A percentile compares a stretch with the other conserved stretches of the same genome.
Evolutionary conservation across 2,329 filamentous ascomycete genomes (phyloP).

Genomic region (Colletotrichum graminicola): DNA sequence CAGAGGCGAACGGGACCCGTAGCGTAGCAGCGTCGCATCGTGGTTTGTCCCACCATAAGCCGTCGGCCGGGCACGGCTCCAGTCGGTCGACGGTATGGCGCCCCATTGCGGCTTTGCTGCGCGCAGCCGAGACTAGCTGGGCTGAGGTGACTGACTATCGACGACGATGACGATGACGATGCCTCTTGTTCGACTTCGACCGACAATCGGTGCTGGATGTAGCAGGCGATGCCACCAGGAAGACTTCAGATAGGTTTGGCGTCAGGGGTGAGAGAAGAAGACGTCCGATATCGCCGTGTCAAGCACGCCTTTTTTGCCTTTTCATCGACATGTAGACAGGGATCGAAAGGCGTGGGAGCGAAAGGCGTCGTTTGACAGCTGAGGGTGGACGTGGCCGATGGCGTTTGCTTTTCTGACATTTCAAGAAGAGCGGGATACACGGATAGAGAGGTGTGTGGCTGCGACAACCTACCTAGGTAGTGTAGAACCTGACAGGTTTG

Average conservation of each 20-base stretch:
- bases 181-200: conserved; percentile 11
- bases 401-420: background rate
- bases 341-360: conserved; percentile 17
- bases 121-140: conserved; percentile 34
- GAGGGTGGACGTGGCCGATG: background rate
- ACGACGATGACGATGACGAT: background rate
- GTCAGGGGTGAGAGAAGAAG: background rate
- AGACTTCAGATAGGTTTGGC: background rate
- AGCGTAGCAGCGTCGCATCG: background rate
- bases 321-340: conserved; percentile 24
- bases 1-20: background rate
- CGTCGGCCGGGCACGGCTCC: conserved; percentile 41
- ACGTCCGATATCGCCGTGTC: conserved; percentile 23
- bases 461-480: background rate
- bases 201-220: background rate
- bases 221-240: background rate
- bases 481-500: background rate
- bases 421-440: background rate
- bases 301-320: conserved; percentile 34
- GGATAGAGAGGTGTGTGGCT: background rate
- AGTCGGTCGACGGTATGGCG: conserved; percentile 39
- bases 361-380: conserved; percentile 1
- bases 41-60: conserved; percentile 37
- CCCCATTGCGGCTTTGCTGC: conserved; percentile 41
- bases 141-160: background rate